phyloP scores from a whole-genome alignment of 208 protist genomes.

The Crithidia acanthocephali region DNA sequence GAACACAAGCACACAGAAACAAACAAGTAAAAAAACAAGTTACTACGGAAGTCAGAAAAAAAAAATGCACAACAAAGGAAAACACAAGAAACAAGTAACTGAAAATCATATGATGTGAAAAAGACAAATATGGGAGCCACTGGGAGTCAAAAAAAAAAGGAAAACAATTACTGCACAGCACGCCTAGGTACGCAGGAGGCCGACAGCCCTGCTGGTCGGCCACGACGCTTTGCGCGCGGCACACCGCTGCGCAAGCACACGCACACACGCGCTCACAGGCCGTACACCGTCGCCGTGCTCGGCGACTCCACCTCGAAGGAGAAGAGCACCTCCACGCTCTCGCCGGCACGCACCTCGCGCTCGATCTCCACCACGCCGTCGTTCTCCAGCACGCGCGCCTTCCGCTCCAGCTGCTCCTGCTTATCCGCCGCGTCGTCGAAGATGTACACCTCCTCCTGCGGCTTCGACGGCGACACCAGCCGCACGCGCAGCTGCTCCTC shows the following conservation, averaged over 20 bases:
- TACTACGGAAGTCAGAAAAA: too few species aligned
- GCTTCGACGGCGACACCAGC: slow-evolving; percentile 26
- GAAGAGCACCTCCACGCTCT: slow-evolving; percentile 29
- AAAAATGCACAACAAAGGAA: too few species aligned
- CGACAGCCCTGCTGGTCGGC: too few species aligned
- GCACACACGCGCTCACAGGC: slow-evolving; percentile 7
- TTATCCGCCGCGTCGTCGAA: slow-evolving; percentile 30
- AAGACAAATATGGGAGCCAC: too few species aligned
- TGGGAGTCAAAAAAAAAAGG: too few species aligned
- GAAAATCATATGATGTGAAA: too few species aligned
- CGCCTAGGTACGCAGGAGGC: too few species aligned
- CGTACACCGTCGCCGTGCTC: slow-evolving; percentile 27
- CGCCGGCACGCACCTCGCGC: slow-evolving; percentile 23
- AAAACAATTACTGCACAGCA: too few species aligned
- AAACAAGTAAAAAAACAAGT: too few species aligned
- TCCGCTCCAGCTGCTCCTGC: slow-evolving; percentile 25
- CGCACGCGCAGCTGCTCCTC: slow-evolving; percentile 39
- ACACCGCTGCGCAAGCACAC: not conserved
- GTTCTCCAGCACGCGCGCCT: slow-evolving; percentile 25
- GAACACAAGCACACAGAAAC: too few species aligned
- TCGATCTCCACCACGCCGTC: slow-evolving; percentile 37
- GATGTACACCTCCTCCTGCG: slow-evolving; percentile 34
- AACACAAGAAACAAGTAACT: too few species aligned
- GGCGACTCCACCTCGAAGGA: slow-evolving; percentile 34
- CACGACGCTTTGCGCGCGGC: too few species aligned